These are phyloP conservation scores for Fraxinus quadrangulata DNA, from an alignment of 257 asterid species.

Conservation along the genomic window DNA sequence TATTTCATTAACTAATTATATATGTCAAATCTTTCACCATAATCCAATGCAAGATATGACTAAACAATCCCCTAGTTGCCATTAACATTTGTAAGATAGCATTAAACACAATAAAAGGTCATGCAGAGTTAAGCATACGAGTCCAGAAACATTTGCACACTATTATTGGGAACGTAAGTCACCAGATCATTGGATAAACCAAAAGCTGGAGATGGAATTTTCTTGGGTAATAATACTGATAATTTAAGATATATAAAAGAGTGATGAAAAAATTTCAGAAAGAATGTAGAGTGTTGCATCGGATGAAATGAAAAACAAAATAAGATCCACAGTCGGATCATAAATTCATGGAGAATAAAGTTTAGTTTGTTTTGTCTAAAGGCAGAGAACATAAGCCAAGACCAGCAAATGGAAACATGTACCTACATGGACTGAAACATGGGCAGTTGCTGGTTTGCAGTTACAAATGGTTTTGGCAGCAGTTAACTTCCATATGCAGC, in stretches of 20 bases:
- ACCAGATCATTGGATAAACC: conserved; percentile 18
- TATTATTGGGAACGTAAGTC: conserved; percentile 27
- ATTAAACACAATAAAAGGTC: conserved; percentile 17
- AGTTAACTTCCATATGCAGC: conserved; percentile 17
- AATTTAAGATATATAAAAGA: neutral
- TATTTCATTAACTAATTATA: conserved; percentile 9
- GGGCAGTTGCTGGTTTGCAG: conserved; percentile 30
- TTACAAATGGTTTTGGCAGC: conserved; percentile 22
- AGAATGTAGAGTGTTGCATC: neutral
- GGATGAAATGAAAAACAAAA: too few relatives aligned
- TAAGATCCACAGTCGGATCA: too few relatives aligned
- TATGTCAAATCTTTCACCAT: conserved; percentile 25
- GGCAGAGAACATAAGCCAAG: conserved; percentile 26
- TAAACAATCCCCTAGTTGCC: conserved; percentile 38
- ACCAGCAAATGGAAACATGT: conserved; percentile 34
- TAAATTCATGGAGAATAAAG: neutral
- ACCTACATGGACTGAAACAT: conserved; percentile 35
- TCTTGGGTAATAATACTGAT: neutral
- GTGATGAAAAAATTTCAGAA: neutral
- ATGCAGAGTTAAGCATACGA: conserved; percentile 33
- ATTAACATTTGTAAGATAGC: conserved; percentile 33
- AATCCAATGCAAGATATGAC: conserved; percentile 40
- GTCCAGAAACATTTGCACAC: conserved; percentile 30
- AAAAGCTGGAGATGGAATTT: conserved; percentile 12
- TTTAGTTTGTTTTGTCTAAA: neutral